Evolutionary conservation across 495 filamentous ascomycete species (phyloP), one percentile per base, ranked within the genome.

Genomic region (Neurospora pannonica): DNA sequence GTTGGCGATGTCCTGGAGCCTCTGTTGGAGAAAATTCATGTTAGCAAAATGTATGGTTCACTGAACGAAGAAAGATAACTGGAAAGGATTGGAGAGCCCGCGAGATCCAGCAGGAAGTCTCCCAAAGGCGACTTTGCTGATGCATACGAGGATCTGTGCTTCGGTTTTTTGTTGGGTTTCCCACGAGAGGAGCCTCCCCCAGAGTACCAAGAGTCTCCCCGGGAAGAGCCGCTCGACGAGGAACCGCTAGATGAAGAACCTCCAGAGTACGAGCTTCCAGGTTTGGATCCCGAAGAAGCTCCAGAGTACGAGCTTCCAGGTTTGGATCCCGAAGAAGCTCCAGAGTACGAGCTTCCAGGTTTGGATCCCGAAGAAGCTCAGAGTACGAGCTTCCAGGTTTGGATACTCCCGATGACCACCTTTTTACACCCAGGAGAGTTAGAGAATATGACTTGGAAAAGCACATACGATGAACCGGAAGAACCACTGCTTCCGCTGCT

Each of bases 1-100:
- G 76, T 78, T 10, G 81, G 77, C 4, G 80, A 81, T 48, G 79
- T 78, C 71, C 79, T 78, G 48, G 10, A 3, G 48, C 54, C 54
- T 62, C 24, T 62, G 24, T 71, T 74, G 74, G 42, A 74, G 70
- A 46, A 46, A 36, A 60, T 69, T 74, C 43, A 62, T 62, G 54
- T 62, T 62, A 62, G 54, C 28, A 62, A 62, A 28, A 17, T 62
- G 54, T 3, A 62, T 17, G 24, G 24, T 31, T 62, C 15, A 28
- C 54, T n/a, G 28, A 7, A 21, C 17, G 15, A 28, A 17, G 13
- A 21, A 21, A 39, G 2, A 70, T 10, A 38, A 70, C 28, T 34
- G 67, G 31, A 19, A 70, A n/a, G 31, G 67, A 8, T 70, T 38
- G 21, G 46, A 54, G 46, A 54, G 10, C 46, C 46, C 21, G 46